These are phyloP conservation scores for Metschnikowia colocasiae DNA, from an alignment of 805 yeast genomes.

Conservation along the genomic window DNA sequence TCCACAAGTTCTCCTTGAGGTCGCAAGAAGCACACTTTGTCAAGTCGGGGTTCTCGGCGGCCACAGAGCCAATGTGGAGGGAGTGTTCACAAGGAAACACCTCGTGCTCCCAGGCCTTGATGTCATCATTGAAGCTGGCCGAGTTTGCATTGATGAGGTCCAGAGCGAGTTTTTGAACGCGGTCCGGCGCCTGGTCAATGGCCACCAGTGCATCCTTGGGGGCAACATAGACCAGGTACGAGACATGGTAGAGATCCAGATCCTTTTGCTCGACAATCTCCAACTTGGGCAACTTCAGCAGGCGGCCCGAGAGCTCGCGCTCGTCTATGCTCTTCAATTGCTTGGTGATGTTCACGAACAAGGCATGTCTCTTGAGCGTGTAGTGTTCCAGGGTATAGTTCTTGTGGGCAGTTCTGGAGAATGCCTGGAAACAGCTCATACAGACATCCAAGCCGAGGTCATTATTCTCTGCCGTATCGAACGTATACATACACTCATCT, in stretches of 20 bases:
- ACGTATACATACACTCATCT: conserved; percentile 89
- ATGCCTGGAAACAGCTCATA: conserved; percentile 67
- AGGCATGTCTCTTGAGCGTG: conserved; percentile 47
- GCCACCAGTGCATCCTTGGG: conserved; percentile 25
- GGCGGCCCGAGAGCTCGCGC: conserved; percentile 7
- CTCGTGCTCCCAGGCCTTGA: conserved; percentile 90
- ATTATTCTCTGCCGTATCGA: conserved; percentile 57
- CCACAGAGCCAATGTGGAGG: conserved; percentile 45
- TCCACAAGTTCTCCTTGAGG: conserved; percentile 78
- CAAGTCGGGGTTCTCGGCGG: conserved; percentile 29
- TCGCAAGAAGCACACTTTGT: conserved; percentile 56
- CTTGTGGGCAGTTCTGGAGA: conserved; percentile 41
- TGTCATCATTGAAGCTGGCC: conserved; percentile 57
- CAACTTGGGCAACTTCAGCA: conserved; percentile 55
- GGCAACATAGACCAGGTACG: conserved; percentile 40
- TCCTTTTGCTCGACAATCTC: conserved; percentile 65
- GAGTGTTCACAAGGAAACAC: conserved; percentile 78
- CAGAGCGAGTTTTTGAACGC: conserved; percentile 32
- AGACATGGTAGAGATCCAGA: conserved; percentile 54
- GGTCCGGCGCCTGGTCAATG: conserved; percentile 20
- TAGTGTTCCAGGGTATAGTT: conserved; percentile 60
- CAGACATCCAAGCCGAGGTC: conserved; percentile 69
- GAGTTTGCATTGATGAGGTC: conserved; percentile 57
- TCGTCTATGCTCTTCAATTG: conserved; percentile 35
- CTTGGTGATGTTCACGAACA: conserved; percentile 59